phyloP scores from a whole-genome alignment of 129 eudicot species.

The sunflower (Helianthus annuus) region DNA sequence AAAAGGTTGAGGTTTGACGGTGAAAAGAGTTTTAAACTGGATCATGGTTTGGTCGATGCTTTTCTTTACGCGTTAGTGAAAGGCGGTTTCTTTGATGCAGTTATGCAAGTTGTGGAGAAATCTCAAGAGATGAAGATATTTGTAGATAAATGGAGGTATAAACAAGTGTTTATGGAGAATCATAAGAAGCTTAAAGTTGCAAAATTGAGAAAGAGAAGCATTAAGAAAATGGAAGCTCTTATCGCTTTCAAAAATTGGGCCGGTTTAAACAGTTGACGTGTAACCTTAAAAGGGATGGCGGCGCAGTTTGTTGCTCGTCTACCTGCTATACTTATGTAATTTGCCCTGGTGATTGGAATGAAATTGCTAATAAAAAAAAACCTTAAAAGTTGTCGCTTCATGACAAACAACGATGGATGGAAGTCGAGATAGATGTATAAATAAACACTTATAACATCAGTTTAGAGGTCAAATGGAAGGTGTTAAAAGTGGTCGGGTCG shows the following conservation, averaged over 20 bases:
- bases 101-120: conserved; percentile 86
- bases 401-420: not conserved
- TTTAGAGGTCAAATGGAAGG: not conserved
- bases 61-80: conserved; percentile 88
- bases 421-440: conserved; percentile 11
- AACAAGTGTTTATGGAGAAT: conserved; percentile 94
- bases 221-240: conserved; percentile 82
- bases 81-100: conserved; percentile 96
- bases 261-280: conserved; percentile 60
- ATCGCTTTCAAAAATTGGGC: conserved; percentile 95
- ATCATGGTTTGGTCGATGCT: conserved; percentile 82
- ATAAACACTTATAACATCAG: not conserved
- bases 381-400: not conserved
- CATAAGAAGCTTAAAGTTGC: conserved; percentile 83
- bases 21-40: conserved; percentile 52
- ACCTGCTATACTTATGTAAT: no score
- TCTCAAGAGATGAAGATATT: conserved; percentile 86
- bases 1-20: conserved; percentile 47
- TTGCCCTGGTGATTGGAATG: no score
- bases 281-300: not conserved
- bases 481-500: not conserved
- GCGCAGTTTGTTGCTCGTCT: no score
- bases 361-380: no score
- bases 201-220: conserved; percentile 67
- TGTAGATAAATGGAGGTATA: conserved; percentile 96